phyloP scores from a whole-genome alignment of 768 basidiomycete genomes.

The Mycena haematopus region DNA sequence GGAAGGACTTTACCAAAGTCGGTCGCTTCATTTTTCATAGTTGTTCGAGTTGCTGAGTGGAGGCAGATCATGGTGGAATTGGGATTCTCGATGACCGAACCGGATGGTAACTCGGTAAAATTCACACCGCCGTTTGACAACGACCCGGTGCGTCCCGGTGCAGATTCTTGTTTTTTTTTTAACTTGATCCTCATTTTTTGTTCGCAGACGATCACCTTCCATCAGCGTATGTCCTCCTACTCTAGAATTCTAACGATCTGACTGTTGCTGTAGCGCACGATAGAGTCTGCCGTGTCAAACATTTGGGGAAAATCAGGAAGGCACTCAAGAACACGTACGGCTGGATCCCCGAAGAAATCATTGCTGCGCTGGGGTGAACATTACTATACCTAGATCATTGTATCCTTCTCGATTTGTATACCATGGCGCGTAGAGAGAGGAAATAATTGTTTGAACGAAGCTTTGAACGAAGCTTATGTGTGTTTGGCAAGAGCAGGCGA shows the following conservation, averaged over 20 bases:
- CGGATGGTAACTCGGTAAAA: constrained; percentile 13
- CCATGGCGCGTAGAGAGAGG: neutral
- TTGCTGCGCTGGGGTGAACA: constrained; percentile 14
- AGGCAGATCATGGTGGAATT: constrained; percentile 19
- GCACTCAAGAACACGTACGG: constrained; percentile 17
- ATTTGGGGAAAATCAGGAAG: constrained; percentile 7
- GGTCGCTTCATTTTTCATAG: neutral
- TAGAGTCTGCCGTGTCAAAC: neutral
- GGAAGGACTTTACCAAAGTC: constrained; percentile 22
- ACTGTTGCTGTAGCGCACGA: neutral
- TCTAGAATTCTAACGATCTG: neutral
- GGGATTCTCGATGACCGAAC: constrained; percentile 1
- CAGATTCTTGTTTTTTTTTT: neutral
- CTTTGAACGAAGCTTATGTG: neutral
- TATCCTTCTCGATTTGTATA: constrained; percentile 16
- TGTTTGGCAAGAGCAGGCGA: constrained; percentile 37
- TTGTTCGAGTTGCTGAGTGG: neutral
- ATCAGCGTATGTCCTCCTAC: constrained; percentile 3
- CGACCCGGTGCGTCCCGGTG: constrained; percentile 13
- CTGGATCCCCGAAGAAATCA: constrained; percentile 15
- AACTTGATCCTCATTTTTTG: neutral
- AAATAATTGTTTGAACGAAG: constrained; percentile 2
- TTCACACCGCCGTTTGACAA: constrained; percentile 4
- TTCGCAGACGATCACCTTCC: constrained; percentile 7
- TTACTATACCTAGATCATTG: constrained; percentile 2